Evolutionary conservation across 805 yeast genomes (phyloP).

Genomic region (Kuraishia borneana): DNA sequence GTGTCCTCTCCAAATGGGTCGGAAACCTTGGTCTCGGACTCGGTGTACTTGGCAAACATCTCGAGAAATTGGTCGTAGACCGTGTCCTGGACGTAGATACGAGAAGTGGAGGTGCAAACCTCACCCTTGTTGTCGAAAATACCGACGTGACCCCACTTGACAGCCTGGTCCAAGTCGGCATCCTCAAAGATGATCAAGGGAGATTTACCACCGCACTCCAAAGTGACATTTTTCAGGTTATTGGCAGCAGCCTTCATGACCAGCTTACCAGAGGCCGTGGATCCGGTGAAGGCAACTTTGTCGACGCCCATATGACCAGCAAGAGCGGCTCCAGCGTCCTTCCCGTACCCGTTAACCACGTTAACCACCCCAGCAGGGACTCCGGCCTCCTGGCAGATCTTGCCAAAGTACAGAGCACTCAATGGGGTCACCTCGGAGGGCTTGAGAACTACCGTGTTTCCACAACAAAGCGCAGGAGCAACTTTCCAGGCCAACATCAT

Average conservation of each 20-base stretch:
- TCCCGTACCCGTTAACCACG: constrained; percentile 63
- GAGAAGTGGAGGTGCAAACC: constrained; percentile 35
- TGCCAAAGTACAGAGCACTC: constrained; percentile 56
- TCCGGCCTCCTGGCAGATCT: constrained; percentile 53
- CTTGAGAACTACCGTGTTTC: constrained; percentile 61
- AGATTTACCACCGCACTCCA: constrained; percentile 54
- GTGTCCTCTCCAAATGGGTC: constrained; percentile 57
- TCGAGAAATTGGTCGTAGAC: constrained; percentile 30
- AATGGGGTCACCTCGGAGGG: constrained; percentile 72
- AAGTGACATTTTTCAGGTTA: constrained; percentile 44
- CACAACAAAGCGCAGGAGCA: constrained; percentile 68
- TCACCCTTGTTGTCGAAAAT: constrained; percentile 37
- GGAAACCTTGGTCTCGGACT: constrained; percentile 41
- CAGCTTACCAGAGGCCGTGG: constrained; percentile 61
- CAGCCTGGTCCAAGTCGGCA: constrained; percentile 40
- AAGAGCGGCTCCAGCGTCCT: constrained; percentile 56
- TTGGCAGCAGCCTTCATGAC: constrained; percentile 59
- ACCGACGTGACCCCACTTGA: constrained; percentile 37
- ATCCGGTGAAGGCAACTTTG: constrained; percentile 75
- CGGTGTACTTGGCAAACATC: constrained; percentile 23
- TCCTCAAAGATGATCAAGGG: constrained; percentile 42
- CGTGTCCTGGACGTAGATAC: constrained; percentile 30
- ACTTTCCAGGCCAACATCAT: constrained; percentile 72
- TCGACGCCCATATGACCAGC: constrained; percentile 54
- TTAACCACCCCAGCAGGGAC: constrained; percentile 70